Evolutionary conservation across 2,329 filamentous ascomycete species (phyloP), one percentile per base, ranked within the genome.

Genomic region (Aspergillus spinulosporus): DNA sequence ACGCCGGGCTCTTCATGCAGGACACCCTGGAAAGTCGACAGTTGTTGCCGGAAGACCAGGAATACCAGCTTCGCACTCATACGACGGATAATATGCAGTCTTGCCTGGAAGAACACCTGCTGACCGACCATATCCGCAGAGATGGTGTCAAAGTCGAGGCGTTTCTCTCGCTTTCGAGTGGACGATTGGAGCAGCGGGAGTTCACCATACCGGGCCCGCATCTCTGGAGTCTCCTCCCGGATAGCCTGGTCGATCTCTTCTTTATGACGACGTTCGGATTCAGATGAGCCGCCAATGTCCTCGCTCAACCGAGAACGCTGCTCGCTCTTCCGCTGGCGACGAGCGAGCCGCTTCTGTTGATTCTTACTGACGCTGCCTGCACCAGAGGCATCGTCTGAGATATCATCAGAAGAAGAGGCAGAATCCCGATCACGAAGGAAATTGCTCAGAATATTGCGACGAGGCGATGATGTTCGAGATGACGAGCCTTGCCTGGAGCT

Each of bases 1-100:
- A 79, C 78, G 5, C 84, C 83, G 62, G 85, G 78, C 62, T 82
- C 78, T 58, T 80, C 76, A 15, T 84, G 78, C 40, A 97, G 78
- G 2, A 96, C 89, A 59, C 90, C 92, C 73, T 97, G 92, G 50
- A 96, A 84, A 26, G 91, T 94, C 62, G 84, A 81, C 9, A 89
- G 86, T 74, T 92, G 88, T 74, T 96, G 90, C 54, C 92, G 87
- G 69, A 96, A 88, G 57, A 96, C 83, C 43, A 96, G 78, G 73
- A 96, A 96, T 66, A 91, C 89, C 34, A 96, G 80, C 63, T 89
- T 88, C 65, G 89, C 83, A 69, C 90, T 93, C 77, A 96, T 83
- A 64, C 88, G 88, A 46, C 92, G 86, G 57, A 94, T 81, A 55
- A 92, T 90, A 72, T 93, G 88, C 15, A 94, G 78, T 34, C 90